Conservation (phyloP, 129 eudicot species). For the Kitagawia praeruptora region DNA sequence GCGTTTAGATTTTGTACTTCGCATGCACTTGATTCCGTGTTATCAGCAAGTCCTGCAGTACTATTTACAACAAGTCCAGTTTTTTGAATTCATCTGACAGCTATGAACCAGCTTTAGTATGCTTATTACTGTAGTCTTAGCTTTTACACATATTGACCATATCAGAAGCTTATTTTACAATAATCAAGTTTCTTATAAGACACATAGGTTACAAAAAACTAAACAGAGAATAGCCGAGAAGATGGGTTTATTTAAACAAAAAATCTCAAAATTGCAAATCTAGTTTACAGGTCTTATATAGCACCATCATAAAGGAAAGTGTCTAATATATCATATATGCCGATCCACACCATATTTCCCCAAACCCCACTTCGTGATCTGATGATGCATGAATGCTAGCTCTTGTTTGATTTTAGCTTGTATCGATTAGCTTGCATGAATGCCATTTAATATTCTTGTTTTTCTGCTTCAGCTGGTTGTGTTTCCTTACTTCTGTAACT, state of each 20-base stretch:
- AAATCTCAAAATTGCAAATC: neutral
- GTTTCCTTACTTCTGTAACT: too few species aligned
- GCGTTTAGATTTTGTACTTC: too few species aligned
- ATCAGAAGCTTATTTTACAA: too few species aligned
- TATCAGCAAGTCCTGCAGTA: neutral
- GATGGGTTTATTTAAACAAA: too few species aligned
- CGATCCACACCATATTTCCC: neutral
- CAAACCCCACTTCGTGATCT: neutral
- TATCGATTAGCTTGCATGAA: neutral
- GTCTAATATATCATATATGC: neutral
- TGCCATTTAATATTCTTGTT: neutral
- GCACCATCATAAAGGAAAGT: neutral
- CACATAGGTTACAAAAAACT: too few species aligned
- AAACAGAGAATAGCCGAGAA: too few species aligned
- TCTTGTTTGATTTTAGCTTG: too few species aligned
- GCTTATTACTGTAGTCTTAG: neutral
- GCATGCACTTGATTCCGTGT: neutral
- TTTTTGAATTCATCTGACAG: neutral
- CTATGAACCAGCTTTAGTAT: neutral
- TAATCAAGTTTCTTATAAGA: too few species aligned
- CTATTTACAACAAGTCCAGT: too few species aligned
- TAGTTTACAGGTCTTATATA: too few species aligned
- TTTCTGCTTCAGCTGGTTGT: neutral
- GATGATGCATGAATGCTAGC: neutral
- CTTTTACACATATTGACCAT: too few species aligned